Evolutionary conservation across 176 grass and related monocot genomes (phyloP).

Genomic region (Zea mays): Zm-B73-REFERENCE-NAM-5.0 NC_050097.1:119457501-119458000

Average conservation of each 20-base stretch:
- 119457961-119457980: too few species aligned
- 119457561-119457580: not conserved
- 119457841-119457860: slow-evolving; percentile 58
- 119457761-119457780: not conserved
- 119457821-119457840: slow-evolving; percentile 2
- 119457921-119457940: too few species aligned
- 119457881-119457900: too few species aligned
- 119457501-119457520: not conserved
- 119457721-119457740: not conserved
- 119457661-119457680: not conserved
- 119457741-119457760: not conserved
- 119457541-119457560: not conserved
- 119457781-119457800: not conserved
- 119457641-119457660: not conserved
- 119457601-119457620: not conserved
- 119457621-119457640: too few species aligned
- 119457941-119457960: too few species aligned
- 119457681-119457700: not conserved
- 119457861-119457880: not conserved
- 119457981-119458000: too few species aligned
- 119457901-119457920: too few species aligned
- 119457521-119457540: not conserved
- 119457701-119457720: not conserved
- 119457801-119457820: not conserved
- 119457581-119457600: not conserved